Percentiles rank a stretch among this genome's conserved stretches.
Evolutionary conservation across 2,329 filamentous ascomycete genomes (phyloP).

Genomic region (Colletotrichum caudatum): DNA sequence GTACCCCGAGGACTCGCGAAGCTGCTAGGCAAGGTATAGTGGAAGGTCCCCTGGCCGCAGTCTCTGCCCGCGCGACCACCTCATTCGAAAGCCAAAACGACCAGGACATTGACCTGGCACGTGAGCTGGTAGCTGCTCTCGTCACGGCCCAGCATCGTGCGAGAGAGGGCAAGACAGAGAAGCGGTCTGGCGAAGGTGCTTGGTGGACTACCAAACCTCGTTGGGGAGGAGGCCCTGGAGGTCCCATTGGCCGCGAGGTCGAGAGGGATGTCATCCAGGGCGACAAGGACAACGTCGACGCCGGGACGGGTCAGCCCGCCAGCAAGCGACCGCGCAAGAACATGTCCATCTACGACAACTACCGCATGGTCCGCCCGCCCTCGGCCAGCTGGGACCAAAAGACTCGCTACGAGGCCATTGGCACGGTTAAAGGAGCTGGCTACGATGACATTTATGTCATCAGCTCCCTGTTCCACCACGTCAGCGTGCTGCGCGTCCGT

Average conservation of each 20-base stretch:
- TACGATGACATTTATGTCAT: constrained; percentile 73
- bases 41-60: constrained; percentile 71
- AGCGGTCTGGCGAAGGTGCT: constrained; percentile 66
- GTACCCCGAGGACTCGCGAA: constrained; percentile 70
- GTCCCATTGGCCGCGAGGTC: constrained; percentile 72
- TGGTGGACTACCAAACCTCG: constrained; percentile 73
- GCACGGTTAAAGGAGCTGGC: constrained; percentile 58
- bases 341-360: constrained; percentile 71
- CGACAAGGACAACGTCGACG: constrained; percentile 57
- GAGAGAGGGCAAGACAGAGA: constrained; percentile 68
- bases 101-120: constrained; percentile 70
- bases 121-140: constrained; percentile 71
- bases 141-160: constrained; percentile 73
- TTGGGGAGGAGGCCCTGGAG: constrained; percentile 73
- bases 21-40: constrained; percentile 69
- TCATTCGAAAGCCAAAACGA: constrained; percentile 67
- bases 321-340: constrained; percentile 66
- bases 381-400: constrained; percentile 71
- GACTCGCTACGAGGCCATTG: constrained; percentile 68
- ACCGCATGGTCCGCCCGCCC: constrained; percentile 71
- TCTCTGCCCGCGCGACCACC: constrained; percentile 68
- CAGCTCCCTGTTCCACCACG: constrained; percentile 71
- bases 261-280: constrained; percentile 61
- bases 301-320: constrained; percentile 45
- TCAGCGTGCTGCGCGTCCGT: constrained; percentile 69